phyloP scores from a whole-genome alignment of 371 early-diverging fungal genomes.

The Capillidium heterosporum region DNA sequence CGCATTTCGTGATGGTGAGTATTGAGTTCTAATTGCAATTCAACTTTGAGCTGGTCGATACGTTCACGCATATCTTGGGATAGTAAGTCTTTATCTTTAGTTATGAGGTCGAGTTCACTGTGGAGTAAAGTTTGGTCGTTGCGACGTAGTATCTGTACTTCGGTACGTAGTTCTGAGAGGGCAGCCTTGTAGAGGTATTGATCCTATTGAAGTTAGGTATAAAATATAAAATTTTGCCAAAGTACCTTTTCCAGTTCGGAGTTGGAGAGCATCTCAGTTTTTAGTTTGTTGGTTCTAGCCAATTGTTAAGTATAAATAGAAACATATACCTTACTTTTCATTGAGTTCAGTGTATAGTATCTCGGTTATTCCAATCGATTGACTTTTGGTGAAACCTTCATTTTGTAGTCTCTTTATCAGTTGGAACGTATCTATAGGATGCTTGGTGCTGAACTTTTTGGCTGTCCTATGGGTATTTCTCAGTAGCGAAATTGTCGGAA shows the following conservation, averaged over 20 bases:
- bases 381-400: slow-evolving; percentile 6
- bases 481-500: no score
- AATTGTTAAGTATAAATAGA: neutral
- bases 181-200: slow-evolving; percentile 60
- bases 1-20: slow-evolving; percentile 68
- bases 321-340: slow-evolving; percentile 2
- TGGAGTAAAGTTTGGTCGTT: slow-evolving; percentile 66
- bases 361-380: slow-evolving; percentile 7
- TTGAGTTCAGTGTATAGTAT: slow-evolving; percentile 2
- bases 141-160: slow-evolving; percentile 65
- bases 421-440: slow-evolving; percentile 7
- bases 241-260: slow-evolving; percentile 9
- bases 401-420: slow-evolving; percentile 6
- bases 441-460: neutral
- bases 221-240: neutral
- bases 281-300: neutral
- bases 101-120: slow-evolving; percentile 48
- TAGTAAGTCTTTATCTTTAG: slow-evolving; percentile 59
- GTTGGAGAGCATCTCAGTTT: slow-evolving; percentile 6
- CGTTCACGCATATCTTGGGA: slow-evolving; percentile 56
- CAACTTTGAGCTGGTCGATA: slow-evolving; percentile 55
- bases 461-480: no score
- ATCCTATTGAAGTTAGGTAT: slow-evolving; percentile 12
- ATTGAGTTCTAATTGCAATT: slow-evolving; percentile 78
- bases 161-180: slow-evolving; percentile 65